phyloP scores from a whole-genome alignment of 83 land plant genomes.

The Picea abies region DNA sequence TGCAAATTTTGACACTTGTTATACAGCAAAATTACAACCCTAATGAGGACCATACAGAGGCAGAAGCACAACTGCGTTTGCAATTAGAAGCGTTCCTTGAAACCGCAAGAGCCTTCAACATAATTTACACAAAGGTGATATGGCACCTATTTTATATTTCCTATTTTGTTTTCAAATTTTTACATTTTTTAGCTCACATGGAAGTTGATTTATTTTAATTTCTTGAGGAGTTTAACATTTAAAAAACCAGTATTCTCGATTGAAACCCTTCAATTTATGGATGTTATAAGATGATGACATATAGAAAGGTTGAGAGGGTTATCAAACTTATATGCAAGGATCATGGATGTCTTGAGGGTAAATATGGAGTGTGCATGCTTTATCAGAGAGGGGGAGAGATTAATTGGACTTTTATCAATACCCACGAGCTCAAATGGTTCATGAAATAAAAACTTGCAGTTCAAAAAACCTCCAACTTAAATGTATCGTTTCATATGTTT shows the following conservation, averaged over 20 bases:
- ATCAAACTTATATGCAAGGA: neutral
- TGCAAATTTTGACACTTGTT: constrained; percentile 2
- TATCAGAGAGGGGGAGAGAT: too few species aligned
- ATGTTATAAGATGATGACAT: neutral
- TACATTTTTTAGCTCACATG: neutral
- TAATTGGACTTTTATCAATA: too few species aligned
- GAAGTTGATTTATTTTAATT: neutral
- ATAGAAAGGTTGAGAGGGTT: neutral
- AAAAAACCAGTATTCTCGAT: neutral
- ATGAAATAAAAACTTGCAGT: too few species aligned
- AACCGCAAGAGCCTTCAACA: constrained; percentile 78
- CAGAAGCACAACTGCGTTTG: constrained; percentile 48
- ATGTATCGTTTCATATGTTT: too few species aligned
- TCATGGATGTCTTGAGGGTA: neutral
- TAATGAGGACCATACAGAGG: constrained; percentile 73
- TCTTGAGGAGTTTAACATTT: neutral
- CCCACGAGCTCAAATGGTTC: too few species aligned
- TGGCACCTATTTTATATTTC: neutral
- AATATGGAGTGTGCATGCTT: neutral
- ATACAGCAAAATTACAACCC: constrained; percentile 74
- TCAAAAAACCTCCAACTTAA: too few species aligned
- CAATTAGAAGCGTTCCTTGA: constrained; percentile 82
- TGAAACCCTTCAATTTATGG: neutral
- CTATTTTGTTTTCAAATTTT: neutral
- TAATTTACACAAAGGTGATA: constrained; percentile 76